Percentiles rank a stretch among this genome's conserved stretches.
Conservation (phyloP, 2,329 filamentous ascomycete genomes). For the Aspergillus neotritici region DNA sequence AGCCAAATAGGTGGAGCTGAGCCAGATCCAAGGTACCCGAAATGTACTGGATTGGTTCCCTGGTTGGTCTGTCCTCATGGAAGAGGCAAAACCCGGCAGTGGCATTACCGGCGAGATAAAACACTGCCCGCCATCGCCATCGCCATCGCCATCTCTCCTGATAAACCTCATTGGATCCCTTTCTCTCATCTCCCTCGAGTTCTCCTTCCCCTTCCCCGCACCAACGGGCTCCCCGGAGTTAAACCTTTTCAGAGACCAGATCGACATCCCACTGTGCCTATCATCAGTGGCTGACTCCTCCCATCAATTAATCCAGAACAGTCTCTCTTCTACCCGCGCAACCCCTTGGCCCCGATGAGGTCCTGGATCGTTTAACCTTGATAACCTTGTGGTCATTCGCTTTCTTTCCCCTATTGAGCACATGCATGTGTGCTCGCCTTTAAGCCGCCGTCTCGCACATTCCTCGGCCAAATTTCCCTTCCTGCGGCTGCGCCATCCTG, state of each 20-base stretch:
- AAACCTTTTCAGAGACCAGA: constrained; percentile 8
- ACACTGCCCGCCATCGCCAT: no score
- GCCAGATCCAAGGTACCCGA: no score
- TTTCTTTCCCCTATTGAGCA: constrained; percentile 15
- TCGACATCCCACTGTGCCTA: not conserved
- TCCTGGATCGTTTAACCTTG: constrained; percentile 2
- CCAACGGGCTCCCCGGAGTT: not conserved
- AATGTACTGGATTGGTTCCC: no score
- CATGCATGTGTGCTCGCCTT: constrained; percentile 30
- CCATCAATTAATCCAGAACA: not conserved
- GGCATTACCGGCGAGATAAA: not conserved
- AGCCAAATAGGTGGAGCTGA: no score
- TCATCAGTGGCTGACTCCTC: not conserved
- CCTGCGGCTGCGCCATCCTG: constrained; percentile 7
- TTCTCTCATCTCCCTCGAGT: constrained; percentile 21
- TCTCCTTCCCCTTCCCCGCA: constrained; percentile 12
- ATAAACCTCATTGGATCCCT: not conserved
- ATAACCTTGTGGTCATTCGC: constrained; percentile 3
- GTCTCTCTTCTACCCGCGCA: constrained; percentile 3
- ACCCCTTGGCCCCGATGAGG: constrained; percentile 1
- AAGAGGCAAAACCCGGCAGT: not conserved
- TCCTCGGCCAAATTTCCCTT: constrained; percentile 26
- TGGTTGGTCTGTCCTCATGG: no score
- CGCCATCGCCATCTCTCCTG: no score
- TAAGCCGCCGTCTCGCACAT: constrained; percentile 27